Evolutionary conservation across 2,329 filamentous ascomycete species (phyloP), one percentile per base, ranked within the genome.

Genomic region (Chrysoporthe puriensis): DNA sequence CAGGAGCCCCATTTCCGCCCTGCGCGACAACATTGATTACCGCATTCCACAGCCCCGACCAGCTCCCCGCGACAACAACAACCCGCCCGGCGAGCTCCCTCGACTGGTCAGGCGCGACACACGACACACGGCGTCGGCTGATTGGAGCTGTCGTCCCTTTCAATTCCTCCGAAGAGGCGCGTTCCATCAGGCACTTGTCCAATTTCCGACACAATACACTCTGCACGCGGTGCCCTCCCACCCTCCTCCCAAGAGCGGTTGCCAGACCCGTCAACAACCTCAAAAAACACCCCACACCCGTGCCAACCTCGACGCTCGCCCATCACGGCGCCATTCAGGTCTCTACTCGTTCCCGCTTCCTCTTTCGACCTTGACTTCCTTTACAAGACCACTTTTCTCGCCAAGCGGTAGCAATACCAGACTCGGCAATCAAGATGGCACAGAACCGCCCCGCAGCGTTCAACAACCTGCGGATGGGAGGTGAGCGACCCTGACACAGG

Each of bases 391-490:
- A 48, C 63, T 59, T 34, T 62, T 43, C 64, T 42, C 32, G 50
- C 62, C 66, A 71, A 73, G 59, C 74, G 73, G 71, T 76, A 74
- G 70, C 71, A 73, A 69, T 43, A 70, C 71, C 63, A 61, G 71
- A 67, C 65, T 66, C 67, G 59, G 70, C 50, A 34, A 62, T 68
- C 66, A 82, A 74, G 50, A 97, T 97, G 94, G 94, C 93, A 86
- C 91, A 94, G 83, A 96, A 91, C 84, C 88, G 94, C 85, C 92
- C 94, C 81, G 91, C 93, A 86, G 91, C 93, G 78, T 97, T 98
- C 83, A 88, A 86, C 78, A 87, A 83, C 76, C 79, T 98, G 85
- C 92, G 95, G 84, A 97, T 98, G 94, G 96, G 95, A 89, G 96
- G 95, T 97, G 86, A 90, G 93, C 79, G 73, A 72, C 71, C 70